phyloP scores from a whole-genome alignment of 495 filamentous ascomycete species.

The Endocarpon pusillum region DNA sequence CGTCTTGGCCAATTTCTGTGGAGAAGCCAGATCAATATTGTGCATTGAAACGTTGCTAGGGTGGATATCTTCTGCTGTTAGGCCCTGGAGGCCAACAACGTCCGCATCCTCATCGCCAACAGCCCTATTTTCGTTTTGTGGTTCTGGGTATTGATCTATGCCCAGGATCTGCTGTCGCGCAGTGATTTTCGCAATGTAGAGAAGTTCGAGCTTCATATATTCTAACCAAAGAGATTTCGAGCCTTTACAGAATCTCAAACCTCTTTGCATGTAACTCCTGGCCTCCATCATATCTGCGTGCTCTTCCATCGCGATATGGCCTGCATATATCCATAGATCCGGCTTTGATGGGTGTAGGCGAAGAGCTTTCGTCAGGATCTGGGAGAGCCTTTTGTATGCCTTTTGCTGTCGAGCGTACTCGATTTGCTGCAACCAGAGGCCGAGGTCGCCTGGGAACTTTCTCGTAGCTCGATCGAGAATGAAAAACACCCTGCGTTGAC shows the following conservation, averaged over 20 bases:
- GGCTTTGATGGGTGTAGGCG: constrained; percentile 71
- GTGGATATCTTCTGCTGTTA: constrained; percentile 51
- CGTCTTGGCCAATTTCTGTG: constrained; percentile 51
- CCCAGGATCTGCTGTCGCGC: constrained; percentile 51
- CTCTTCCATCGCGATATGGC: constrained; percentile 52
- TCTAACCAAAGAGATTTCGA: constrained; percentile 64
- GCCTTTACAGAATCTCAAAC: constrained; percentile 68
- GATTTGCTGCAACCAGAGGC: constrained; percentile 86
- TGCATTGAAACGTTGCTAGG: constrained; percentile 34
- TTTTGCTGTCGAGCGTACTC: constrained; percentile 61
- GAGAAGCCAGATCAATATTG: constrained; percentile 29
- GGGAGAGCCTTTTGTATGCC: constrained; percentile 61
- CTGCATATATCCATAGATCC: constrained; percentile 78
- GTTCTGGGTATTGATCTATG: constrained; percentile 36
- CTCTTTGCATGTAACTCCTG: constrained; percentile 73
- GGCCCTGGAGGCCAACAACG: constrained; percentile 42
- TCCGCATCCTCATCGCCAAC: constrained; percentile 26
- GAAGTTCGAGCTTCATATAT: constrained; percentile 83
- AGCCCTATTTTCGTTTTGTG: constrained; percentile 19
- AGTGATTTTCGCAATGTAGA: constrained; percentile 69
- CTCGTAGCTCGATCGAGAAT: constrained; percentile 74
- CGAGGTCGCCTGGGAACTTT: constrained; percentile 67
- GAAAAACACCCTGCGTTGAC: constrained; percentile 69
- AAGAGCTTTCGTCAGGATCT: constrained; percentile 58
- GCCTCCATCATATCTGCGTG: constrained; percentile 74